Evolutionary conservation across 306 rosid genomes (phyloP), one percentile per base, ranked within the genome.

Genomic region (Acacia crassicarpa): DNA sequence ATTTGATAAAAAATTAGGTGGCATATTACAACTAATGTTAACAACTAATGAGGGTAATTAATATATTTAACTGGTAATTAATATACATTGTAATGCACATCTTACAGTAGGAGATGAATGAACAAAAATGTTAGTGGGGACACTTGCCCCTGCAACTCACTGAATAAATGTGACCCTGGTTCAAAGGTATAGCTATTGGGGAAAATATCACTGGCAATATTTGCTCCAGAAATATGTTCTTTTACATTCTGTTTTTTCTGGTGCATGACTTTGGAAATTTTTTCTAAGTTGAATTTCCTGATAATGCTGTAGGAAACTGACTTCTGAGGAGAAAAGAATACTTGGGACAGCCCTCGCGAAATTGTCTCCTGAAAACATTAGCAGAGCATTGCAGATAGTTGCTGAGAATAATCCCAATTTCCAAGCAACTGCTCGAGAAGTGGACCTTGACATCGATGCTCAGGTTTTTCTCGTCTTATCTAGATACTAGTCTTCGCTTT

Each of bases 391-490:
- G 71, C 86, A 88, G 78, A 90, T 94, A 48, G 85, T 93, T 66
- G 81, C 85, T 8, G 86, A 93, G 85, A 76, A 61, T 68, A 85
- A 93, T 74, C 97, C 94, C 62, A 87, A 78, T 84, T 94, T 92
- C 86, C 83, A 87, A 77, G 84, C 89, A 40, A 46, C 81, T 67
- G 88, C 84, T 20, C 78, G 74, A 53, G 90, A 82, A 58, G 95
- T 93, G 84, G 84, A 87, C 85, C 92, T 94, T 44, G 92, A 94
- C 85, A 88, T 93, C 15, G 93, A 94, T 73, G 87, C 89, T 62
- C 97, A 92, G 96, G 97, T 94, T 41, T 65, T 11, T 56, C 27
- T 66, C 16, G 33, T 75, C 45, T 32, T 68, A 41, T 66, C 61
- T 74, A 15, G 74, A 67, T 79, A 44, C 69, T 77, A 40, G 32